These are phyloP conservation scores for Phytopythium ostracodes DNA, from an alignment of 352 stramenopile genomes.

Conservation along the genomic window DNA sequence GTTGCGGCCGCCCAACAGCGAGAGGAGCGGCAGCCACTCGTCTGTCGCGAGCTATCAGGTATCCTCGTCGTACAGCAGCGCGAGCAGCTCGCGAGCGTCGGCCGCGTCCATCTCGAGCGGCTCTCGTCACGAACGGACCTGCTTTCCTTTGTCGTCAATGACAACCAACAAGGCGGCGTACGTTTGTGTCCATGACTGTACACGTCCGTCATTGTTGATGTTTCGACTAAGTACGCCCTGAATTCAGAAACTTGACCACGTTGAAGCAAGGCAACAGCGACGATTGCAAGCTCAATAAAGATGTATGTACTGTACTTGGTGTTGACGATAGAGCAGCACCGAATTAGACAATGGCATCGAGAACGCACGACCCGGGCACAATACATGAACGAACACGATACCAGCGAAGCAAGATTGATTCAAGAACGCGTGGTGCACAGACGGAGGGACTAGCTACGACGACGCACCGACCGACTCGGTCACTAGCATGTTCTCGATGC, in stretches of 20 bases:
- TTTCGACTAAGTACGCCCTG: too few species aligned
- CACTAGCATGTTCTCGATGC: constrained; percentile 1
- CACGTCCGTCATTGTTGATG: too few species aligned
- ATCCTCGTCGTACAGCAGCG: not conserved
- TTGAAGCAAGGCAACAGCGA: not conserved
- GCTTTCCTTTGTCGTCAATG: too few species aligned
- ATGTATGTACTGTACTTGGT: not conserved
- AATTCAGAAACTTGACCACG: not conserved
- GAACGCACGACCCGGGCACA: not conserved
- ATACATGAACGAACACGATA: not conserved
- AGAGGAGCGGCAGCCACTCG: not conserved
- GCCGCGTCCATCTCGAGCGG: not conserved
- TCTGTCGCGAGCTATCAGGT: not conserved
- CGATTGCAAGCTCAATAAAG: not conserved
- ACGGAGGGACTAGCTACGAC: not conserved
- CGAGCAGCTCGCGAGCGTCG: not conserved
- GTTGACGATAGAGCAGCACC: not conserved
- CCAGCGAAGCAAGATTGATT: not conserved
- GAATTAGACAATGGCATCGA: not conserved
- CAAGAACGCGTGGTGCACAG: not conserved
- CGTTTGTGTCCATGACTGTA: too few species aligned
- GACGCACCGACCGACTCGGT: not conserved
- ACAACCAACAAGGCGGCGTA: too few species aligned
- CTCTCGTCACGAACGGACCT: too few species aligned
- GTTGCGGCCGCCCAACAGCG: not conserved